phyloP scores from a whole-genome alignment of 2,329 filamentous ascomycete species.

The Aspergillus latus region DNA sequence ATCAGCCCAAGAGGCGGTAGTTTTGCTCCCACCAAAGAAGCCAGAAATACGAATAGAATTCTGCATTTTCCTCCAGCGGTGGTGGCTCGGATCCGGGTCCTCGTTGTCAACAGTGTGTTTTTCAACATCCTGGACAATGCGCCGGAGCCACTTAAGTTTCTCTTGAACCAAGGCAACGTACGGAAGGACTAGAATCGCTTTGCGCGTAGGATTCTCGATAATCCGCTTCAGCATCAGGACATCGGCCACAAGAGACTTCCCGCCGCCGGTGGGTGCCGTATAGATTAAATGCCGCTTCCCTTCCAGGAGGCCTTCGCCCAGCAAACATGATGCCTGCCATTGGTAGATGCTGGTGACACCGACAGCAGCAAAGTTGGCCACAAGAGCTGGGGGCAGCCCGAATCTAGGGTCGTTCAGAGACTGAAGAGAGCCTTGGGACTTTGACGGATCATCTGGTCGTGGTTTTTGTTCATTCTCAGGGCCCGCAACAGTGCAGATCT shows the following conservation, averaged over 20 bases:
- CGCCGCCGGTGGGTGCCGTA: constrained; percentile 74
- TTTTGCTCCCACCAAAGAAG: constrained; percentile 72
- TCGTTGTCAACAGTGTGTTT: constrained; percentile 36
- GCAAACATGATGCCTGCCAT: constrained; percentile 74
- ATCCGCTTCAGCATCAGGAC: constrained; percentile 72
- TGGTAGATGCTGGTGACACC: constrained; percentile 75
- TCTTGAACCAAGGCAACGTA: constrained; percentile 80
- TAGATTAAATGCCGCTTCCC: constrained; percentile 74
- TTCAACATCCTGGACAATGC: constrained; percentile 61
- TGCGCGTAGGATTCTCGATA: constrained; percentile 62
- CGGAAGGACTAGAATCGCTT: constrained; percentile 70
- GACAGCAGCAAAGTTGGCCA: constrained; percentile 63
- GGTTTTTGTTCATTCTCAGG: constrained; percentile 18
- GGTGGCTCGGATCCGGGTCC: constrained; percentile 45
- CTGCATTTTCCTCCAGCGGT: constrained; percentile 57
- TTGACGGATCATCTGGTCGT: constrained; percentile 54
- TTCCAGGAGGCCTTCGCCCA: constrained; percentile 64
- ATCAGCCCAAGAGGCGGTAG: constrained; percentile 67
- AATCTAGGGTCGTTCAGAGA: constrained; percentile 65
- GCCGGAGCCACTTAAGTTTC: constrained; percentile 72
- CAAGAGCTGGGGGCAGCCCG: constrained; percentile 59
- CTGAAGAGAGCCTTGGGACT: constrained; percentile 49
- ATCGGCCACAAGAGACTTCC: constrained; percentile 72
- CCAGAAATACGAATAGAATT: constrained; percentile 65
- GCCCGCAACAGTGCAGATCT: constrained; percentile 31